Conservation (phyloP, 2,329 filamentous ascomycete species). For the Ophiosphaerella narmari region DNA sequence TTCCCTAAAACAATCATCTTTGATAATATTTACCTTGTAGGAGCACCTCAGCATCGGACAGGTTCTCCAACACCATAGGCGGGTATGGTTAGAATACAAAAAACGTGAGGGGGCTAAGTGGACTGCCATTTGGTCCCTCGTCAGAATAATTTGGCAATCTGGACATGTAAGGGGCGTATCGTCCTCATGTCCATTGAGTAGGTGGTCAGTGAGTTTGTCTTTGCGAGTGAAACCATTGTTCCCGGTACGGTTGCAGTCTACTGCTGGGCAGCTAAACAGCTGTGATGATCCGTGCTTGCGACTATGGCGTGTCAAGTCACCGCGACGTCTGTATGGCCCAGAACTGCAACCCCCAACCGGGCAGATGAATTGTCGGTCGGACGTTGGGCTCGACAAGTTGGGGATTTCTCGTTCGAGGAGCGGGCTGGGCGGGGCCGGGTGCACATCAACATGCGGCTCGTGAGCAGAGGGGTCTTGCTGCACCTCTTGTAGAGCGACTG, state of each 20-base stretch:
- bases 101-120: neutral
- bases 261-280: constrained; percentile 4
- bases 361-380: neutral
- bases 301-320: constrained; percentile 9
- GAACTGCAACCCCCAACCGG: neutral
- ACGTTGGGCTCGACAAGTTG: neutral
- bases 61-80: neutral
- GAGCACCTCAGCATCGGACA: constrained; percentile 11
- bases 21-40: neutral
- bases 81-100: neutral
- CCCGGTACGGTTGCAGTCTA: constrained; percentile 5
- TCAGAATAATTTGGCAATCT: neutral
- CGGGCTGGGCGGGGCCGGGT: no score
- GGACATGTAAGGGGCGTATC: constrained; percentile 10
- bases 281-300: neutral
- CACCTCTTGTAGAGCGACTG: no score
- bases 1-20: neutral
- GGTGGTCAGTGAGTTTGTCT: constrained; percentile 21
- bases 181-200: constrained; percentile 14
- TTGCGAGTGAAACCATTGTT: constrained; percentile 7
- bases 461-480: neutral
- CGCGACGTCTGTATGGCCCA: constrained; percentile 9
- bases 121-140: constrained; percentile 1
- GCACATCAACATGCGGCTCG: no score
- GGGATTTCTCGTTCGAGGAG: neutral